These are phyloP conservation scores for Serendipita sp. DNA, from an alignment of 768 basidiomycete genomes.

Conservation along the genomic window DNA sequence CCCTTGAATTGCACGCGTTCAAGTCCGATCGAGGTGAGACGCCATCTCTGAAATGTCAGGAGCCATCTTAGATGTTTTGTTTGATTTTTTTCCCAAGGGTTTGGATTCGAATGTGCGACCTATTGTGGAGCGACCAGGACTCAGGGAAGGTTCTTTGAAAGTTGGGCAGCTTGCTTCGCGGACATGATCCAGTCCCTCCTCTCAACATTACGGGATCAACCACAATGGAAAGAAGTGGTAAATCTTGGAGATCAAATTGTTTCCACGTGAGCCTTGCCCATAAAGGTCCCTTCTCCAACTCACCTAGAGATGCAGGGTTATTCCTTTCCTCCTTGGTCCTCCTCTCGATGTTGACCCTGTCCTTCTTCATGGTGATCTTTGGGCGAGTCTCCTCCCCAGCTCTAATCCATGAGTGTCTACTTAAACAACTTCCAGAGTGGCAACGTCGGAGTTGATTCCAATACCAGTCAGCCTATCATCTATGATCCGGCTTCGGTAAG, in stretches of 20 bases:
- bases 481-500: slow-evolving; percentile 51
- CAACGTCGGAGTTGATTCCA: slow-evolving; percentile 44
- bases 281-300: not conserved
- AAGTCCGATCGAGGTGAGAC: not conserved
- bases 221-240: slow-evolving; percentile 28
- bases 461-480: slow-evolving; percentile 43
- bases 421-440: slow-evolving; percentile 34
- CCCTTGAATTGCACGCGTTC: slow-evolving; percentile 44
- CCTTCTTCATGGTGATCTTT: slow-evolving; percentile 63
- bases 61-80: too few species aligned
- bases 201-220: slow-evolving; percentile 24
- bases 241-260: slow-evolving; percentile 35
- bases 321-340: slow-evolving; percentile 47
- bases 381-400: slow-evolving; percentile 32
- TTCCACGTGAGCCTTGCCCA: slow-evolving; percentile 23
- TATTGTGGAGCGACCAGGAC: slow-evolving; percentile 60
- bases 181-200: slow-evolving; percentile 45
- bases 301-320: slow-evolving; percentile 30
- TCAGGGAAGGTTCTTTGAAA: slow-evolving; percentile 54
- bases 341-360: slow-evolving; percentile 42
- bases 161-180: slow-evolving; percentile 54
- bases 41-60: not conserved
- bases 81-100: slow-evolving; percentile 24
- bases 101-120: slow-evolving; percentile 58
- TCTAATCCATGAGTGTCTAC: not conserved